Evolutionary conservation across 345 rosid species (phyloP).

Genomic region (Acer yangbiense): DNA sequence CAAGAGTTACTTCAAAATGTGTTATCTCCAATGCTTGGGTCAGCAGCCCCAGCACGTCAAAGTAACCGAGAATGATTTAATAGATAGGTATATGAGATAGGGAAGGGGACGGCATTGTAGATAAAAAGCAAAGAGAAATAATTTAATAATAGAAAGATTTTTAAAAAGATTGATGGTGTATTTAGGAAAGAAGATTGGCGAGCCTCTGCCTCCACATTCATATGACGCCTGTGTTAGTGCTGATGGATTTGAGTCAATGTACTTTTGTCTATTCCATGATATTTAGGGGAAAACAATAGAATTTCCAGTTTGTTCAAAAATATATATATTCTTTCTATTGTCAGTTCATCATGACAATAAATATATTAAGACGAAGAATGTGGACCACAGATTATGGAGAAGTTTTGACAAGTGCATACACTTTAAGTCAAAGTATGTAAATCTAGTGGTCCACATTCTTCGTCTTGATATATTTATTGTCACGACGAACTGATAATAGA

Average conservation of each 20-base stretch:
- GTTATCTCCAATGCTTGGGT: constrained; percentile 79
- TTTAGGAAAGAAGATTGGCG: neutral
- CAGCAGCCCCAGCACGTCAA: constrained; percentile 79
- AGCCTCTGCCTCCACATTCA: neutral
- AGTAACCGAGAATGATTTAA: constrained; percentile 71
- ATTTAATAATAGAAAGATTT: constrained; percentile 11
- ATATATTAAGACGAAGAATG: no score
- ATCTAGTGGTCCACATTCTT: no score
- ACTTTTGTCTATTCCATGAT: neutral
- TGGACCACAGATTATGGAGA: no score
- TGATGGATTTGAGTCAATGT: constrained; percentile 14
- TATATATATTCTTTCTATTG: no score
- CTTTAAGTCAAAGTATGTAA: no score
- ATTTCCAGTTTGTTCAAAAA: neutral
- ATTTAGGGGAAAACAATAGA: neutral
- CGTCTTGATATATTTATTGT: no score
- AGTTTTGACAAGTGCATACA: no score
- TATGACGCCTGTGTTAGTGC: constrained; percentile 14
- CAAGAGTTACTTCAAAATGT: constrained; percentile 90
- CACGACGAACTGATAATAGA: no score
- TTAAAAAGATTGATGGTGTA: neutral
- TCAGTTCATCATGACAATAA: no score
- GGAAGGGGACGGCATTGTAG: constrained; percentile 38
- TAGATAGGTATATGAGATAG: constrained; percentile 33
- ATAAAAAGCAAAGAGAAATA: constrained; percentile 34